These are phyloP conservation scores for Gastrodia elata DNA, from an alignment of 106 monocot species.

Conservation along the genomic window DNA sequence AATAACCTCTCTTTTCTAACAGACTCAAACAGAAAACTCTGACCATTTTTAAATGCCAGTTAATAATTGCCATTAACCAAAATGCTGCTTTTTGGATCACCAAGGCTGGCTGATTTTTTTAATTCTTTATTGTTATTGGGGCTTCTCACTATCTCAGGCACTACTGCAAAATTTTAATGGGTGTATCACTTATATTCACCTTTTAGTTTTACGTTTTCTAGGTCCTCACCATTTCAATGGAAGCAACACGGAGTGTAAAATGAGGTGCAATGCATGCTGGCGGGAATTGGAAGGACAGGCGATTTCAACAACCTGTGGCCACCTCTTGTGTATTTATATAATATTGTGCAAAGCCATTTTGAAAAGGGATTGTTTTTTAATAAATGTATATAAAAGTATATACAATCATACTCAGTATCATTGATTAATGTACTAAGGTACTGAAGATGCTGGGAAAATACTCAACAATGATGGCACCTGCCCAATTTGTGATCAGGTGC, in stretches of 20 bases:
- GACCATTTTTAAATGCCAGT: background rate
- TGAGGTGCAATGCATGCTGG: slow-evolving; percentile 99
- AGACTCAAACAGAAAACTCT: no score
- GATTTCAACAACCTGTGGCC: slow-evolving; percentile 89
- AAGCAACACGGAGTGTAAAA: slow-evolving; percentile 22
- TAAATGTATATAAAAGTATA: background rate
- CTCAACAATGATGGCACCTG: slow-evolving; percentile 85
- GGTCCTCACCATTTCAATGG: background rate
- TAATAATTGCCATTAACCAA: background rate
- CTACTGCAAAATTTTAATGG: background rate
- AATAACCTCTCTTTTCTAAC: background rate
- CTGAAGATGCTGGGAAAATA: slow-evolving; percentile 91
- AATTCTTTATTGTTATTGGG: background rate
- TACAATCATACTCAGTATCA: slow-evolving; percentile 5
- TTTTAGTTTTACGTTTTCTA: background rate
- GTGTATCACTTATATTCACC: background rate
- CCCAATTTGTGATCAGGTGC: slow-evolving; percentile 96
- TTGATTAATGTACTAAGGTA: slow-evolving; percentile 48
- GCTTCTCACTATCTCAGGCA: background rate
- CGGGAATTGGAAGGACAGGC: slow-evolving; percentile 84
- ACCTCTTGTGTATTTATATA: slow-evolving; percentile 73
- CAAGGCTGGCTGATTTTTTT: background rate
- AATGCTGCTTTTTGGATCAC: background rate
- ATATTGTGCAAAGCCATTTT: slow-evolving; percentile 12
- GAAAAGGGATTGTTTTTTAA: background rate